phyloP scores from a whole-genome alignment of 257 asterid species.

The Solanum appendiculatum region DNA sequence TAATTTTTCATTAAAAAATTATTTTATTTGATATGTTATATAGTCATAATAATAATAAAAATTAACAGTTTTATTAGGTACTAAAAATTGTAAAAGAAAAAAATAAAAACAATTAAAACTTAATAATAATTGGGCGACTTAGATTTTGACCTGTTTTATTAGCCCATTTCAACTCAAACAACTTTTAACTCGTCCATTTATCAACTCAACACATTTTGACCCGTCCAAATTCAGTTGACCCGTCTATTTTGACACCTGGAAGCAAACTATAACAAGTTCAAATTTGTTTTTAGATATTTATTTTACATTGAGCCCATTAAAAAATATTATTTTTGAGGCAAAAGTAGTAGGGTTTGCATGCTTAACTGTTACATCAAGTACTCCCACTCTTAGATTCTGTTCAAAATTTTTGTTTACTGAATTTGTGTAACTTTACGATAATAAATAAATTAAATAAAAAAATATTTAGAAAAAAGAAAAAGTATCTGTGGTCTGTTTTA shows the following conservation, averaged over 20 bases:
- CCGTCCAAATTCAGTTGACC: background rate
- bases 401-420: background rate
- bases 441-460: background rate
- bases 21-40: background rate
- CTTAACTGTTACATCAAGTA: slow-evolving; percentile 4
- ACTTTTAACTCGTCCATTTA: background rate
- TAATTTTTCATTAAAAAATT: background rate
- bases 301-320: background rate
- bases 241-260: too few relatives aligned
- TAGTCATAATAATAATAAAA: background rate
- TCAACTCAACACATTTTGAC: background rate
- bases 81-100: background rate
- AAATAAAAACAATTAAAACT: background rate
- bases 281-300: background rate
- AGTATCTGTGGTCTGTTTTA: background rate
- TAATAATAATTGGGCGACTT: background rate
- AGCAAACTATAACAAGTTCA: background rate
- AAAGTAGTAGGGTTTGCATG: background rate
- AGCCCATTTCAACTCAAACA: background rate
- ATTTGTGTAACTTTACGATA: background rate
- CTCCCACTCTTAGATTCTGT: background rate
- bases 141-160: background rate
- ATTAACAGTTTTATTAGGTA: background rate
- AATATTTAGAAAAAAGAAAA: background rate
- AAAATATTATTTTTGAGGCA: background rate